Conservation (phyloP, 2,329 filamentous ascomycete species). For the Ceratocystis destructans region DNA sequence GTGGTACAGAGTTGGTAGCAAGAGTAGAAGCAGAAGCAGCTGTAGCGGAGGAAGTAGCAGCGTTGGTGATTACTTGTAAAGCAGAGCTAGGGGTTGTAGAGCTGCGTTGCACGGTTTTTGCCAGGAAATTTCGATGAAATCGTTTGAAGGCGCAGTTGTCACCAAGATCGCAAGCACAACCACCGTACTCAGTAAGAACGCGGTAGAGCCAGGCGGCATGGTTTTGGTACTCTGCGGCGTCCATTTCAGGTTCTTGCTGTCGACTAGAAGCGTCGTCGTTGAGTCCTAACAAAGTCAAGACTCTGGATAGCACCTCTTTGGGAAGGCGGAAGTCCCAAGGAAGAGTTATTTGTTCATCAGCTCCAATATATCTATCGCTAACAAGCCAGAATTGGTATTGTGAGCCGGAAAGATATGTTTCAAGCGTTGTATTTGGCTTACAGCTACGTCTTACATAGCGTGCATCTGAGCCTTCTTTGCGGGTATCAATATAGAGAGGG, state of each 20-base stretch:
- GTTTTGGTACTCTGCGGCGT: conserved; percentile 45
- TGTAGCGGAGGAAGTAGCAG: neutral
- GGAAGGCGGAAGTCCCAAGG: conserved; percentile 55
- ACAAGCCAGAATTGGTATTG: conserved; percentile 88
- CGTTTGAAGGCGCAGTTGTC: conserved; percentile 49
- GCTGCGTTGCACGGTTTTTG: conserved; percentile 31
- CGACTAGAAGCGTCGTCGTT: conserved; percentile 44
- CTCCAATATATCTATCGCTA: conserved; percentile 59
- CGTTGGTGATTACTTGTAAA: conserved; percentile 19
- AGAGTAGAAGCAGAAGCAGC: neutral
- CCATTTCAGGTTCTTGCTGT: conserved; percentile 37
- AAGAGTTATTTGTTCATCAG: conserved; percentile 49
- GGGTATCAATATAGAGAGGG: conserved; percentile 84
- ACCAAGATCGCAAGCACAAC: conserved; percentile 59
- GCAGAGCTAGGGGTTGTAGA: neutral
- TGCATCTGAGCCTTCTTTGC: conserved; percentile 70
- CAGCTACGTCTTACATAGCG: conserved; percentile 90
- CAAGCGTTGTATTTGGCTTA: conserved; percentile 73
- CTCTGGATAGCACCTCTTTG: conserved; percentile 40
- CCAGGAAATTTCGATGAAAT: conserved; percentile 43
- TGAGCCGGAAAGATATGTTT: conserved; percentile 66
- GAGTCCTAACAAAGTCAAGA: conserved; percentile 46
- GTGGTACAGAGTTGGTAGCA: neutral
- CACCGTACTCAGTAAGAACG: conserved; percentile 64
- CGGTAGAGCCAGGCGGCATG: conserved; percentile 53